A percentile compares a stretch with the other conserved stretches of the same genome.
These are phyloP conservation scores for Amyloporia xantha DNA, from an alignment of 768 basidiomycete genomes.

Conservation along the genomic window DNA sequence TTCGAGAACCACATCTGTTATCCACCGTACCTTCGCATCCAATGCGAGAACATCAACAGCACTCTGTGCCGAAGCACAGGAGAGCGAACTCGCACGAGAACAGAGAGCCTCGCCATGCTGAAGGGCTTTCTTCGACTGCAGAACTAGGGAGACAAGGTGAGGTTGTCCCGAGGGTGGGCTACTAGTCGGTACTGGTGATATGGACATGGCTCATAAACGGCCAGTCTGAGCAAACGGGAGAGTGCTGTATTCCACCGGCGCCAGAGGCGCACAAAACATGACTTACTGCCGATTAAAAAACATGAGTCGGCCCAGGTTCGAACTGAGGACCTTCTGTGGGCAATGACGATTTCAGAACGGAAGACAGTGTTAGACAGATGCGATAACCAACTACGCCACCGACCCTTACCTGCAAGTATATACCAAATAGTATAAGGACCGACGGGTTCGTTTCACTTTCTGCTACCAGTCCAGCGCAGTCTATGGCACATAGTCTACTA, in stretches of 20 bases:
- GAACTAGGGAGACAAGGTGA: conserved; percentile 67
- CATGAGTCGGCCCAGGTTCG: conserved; percentile 47
- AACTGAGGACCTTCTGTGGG: conserved; percentile 65
- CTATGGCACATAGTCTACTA: too few relatives aligned
- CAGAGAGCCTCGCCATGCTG: conserved; percentile 75
- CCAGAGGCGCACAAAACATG: too few relatives aligned
- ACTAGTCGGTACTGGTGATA: background rate
- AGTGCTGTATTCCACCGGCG: too few relatives aligned
- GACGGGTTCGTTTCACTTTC: too few relatives aligned
- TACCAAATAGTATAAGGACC: too few relatives aligned
- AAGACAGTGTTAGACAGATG: conserved; percentile 82
- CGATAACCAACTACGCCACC: conserved; percentile 82
- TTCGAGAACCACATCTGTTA: conserved; percentile 64
- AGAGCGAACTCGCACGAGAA: conserved; percentile 52
- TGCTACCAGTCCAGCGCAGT: too few relatives aligned
- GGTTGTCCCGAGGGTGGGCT: conserved; percentile 34
- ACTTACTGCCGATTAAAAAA: too few relatives aligned
- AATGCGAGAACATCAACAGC: conserved; percentile 69
- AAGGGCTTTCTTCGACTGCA: conserved; percentile 78
- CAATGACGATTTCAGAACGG: too few relatives aligned
- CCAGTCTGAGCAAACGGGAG: too few relatives aligned
- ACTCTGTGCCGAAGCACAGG: conserved; percentile 59
- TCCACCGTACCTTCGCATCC: conserved; percentile 77
- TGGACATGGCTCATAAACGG: background rate
- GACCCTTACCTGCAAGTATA: too few relatives aligned